Base-by-base conservation (phyloP, 805 yeast species). In the Nakazawaea wickerhamii region DNA sequence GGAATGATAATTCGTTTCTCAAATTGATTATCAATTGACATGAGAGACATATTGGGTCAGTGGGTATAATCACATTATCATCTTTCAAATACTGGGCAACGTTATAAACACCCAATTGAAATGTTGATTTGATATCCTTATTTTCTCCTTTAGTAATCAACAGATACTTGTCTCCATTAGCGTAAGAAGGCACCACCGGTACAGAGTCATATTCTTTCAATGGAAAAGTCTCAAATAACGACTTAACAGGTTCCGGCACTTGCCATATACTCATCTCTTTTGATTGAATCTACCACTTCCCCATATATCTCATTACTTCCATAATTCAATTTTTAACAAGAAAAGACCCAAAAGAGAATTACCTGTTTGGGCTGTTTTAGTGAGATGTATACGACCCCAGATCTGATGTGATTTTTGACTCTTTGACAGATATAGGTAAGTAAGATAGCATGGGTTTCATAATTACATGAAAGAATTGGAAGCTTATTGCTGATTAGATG, bases 41-140 rank as follows among this genome's bases (percentile, higher is more conserved):
- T 15, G 65, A 63, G 8, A 79, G 56, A 38, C 84, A 74, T 11
- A 71, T 53, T 0, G 88, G 88, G 50, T 82, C 89, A 0, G 75
- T 65, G 1, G 86, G 79, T 1, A 75, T 50, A 14, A 58, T 48
- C 1, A 56, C 50, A 7, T 54, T 45, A 1, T 46, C 52, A 27
- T 58, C 57, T 11, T 60, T 62, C 2, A 56, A 45, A 35, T 59
- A 59, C 6, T 60, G 55, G 17, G 51, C 36, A 3, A 74, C 63
- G 50, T 71, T 73, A 52, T 75, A 78, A 1, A 77, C 79, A 1
- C 79, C 84, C 17, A 81, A 54, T 25, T 68, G 66, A 59, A 79
- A 78, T 11, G 56, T 54, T 23, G 53, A 50, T 38, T 44, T 50
- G 22, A 42, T 46, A 15, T 30, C 45, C 21, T 6, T 38, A 21